Percentiles rank a stretch among this genome's conserved stretches.
Conservation (phyloP, 768 basidiomycete genomes). For the Lanmaoa pseudosensibilis region DNA sequence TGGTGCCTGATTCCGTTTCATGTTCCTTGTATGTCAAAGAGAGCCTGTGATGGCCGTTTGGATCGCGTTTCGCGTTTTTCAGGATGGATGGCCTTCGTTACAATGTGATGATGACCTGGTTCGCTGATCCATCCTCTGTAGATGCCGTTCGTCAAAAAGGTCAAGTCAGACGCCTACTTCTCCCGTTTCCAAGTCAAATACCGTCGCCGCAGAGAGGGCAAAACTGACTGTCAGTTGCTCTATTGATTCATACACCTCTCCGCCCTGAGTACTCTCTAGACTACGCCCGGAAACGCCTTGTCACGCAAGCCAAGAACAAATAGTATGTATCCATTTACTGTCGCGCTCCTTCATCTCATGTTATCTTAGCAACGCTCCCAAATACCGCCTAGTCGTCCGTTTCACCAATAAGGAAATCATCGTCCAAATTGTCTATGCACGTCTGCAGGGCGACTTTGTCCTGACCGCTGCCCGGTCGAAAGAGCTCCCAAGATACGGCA, state of each 20-base stretch:
- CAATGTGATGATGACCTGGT: slow-evolving; percentile 28
- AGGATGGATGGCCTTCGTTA: slow-evolving; percentile 33
- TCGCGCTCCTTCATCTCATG: slow-evolving; percentile 7
- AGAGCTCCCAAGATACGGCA: slow-evolving; percentile 94
- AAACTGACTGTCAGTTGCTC: slow-evolving; percentile 85
- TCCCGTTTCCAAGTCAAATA: slow-evolving; percentile 99
- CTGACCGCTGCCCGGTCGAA: slow-evolving; percentile 83
- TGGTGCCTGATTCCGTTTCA: not conserved
- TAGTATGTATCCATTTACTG: slow-evolving; percentile 53
- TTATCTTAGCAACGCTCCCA: slow-evolving; percentile 77
- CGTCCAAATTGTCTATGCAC: slow-evolving; percentile 94
- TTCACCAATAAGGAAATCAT: slow-evolving; percentile 98
- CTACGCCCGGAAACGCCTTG: slow-evolving; percentile 96
- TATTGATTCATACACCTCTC: not conserved
- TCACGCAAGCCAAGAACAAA: slow-evolving; percentile 99
- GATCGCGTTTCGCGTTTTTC: slow-evolving; percentile 1
- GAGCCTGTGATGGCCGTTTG: not conserved
- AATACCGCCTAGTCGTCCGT: slow-evolving; percentile 98
- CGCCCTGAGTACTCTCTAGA: slow-evolving; percentile 46
- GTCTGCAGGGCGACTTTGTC: slow-evolving; percentile 95
- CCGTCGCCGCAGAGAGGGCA: slow-evolving; percentile 95
- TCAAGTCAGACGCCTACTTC: slow-evolving; percentile 97
- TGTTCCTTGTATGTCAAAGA: not conserved
- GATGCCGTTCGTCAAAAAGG: slow-evolving; percentile 97
- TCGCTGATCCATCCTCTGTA: slow-evolving; percentile 27